These are phyloP conservation scores for Modicella reniformis DNA, from an alignment of 371 early-diverging fungal genomes.

Conservation along the genomic window DNA sequence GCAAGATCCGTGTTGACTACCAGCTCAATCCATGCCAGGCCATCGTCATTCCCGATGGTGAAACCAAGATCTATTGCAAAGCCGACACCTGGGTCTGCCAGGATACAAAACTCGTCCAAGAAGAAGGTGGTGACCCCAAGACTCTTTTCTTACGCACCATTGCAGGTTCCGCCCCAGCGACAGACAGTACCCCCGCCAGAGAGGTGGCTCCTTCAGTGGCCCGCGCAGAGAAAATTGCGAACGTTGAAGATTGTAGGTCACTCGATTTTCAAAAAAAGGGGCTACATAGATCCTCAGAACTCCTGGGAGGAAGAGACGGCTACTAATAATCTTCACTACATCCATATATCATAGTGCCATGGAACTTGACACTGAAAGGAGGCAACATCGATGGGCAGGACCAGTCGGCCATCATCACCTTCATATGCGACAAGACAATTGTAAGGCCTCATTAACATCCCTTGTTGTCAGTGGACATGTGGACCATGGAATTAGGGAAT, in stretches of 20 bases:
- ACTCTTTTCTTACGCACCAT: constrained; percentile 25
- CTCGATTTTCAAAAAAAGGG: too few species aligned
- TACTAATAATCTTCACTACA: background rate
- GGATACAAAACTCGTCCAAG: constrained; percentile 29
- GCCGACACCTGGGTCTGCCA: constrained; percentile 49
- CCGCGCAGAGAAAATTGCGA: constrained; percentile 21
- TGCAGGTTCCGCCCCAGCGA: constrained; percentile 42
- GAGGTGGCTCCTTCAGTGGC: constrained; percentile 31
- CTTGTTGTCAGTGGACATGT: background rate
- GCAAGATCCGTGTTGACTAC: constrained; percentile 37
- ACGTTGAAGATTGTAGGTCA: constrained; percentile 36
- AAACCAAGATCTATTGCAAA: constrained; percentile 20
- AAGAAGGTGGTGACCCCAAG: constrained; percentile 15
- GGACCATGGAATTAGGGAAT: too few species aligned
- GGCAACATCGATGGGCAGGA: constrained; percentile 27
- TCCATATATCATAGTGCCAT: constrained; percentile 28
- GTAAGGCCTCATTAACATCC: constrained; percentile 17
- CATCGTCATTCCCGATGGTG: constrained; percentile 38
- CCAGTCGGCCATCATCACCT: constrained; percentile 46
- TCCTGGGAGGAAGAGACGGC: too few species aligned
- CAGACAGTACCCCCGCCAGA: constrained; percentile 28
- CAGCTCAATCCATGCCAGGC: constrained; percentile 48
- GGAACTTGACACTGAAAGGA: constrained; percentile 50
- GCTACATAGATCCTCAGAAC: too few species aligned
- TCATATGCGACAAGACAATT: constrained; percentile 36